Conservation (phyloP, 2,329 filamentous ascomycete species). For the Trichoderma harzianum region DNA sequence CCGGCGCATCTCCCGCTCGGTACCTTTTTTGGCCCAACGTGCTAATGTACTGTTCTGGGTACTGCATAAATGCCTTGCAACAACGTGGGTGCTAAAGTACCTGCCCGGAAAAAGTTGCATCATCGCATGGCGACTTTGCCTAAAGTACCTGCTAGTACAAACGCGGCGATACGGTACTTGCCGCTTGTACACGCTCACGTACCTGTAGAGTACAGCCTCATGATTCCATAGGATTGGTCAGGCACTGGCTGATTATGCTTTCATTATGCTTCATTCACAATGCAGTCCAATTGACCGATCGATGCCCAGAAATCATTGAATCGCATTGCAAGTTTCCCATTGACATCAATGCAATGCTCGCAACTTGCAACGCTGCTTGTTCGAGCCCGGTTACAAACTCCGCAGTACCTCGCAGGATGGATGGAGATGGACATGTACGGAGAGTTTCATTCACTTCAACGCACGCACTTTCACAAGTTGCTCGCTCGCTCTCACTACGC, state of each 20-base stretch:
- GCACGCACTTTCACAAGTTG: neutral
- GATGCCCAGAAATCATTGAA: neutral
- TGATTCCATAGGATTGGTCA: neutral
- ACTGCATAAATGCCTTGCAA: constrained; percentile 14
- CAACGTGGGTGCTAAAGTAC: constrained; percentile 15
- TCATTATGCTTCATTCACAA: neutral
- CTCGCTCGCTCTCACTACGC: neutral
- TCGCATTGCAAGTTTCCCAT: neutral
- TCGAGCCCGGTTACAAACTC: neutral
- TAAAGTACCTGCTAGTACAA: neutral
- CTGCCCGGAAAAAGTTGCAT: neutral
- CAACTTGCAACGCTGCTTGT: neutral
- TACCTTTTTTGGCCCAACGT: neutral
- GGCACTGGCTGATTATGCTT: neutral
- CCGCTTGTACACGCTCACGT: neutral
- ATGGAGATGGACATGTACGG: neutral
- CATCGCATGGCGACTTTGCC: neutral
- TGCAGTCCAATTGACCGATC: neutral
- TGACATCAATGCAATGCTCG: neutral
- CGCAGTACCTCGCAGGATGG: neutral
- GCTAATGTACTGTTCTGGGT: neutral
- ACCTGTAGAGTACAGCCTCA: neutral
- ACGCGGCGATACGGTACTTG: neutral
- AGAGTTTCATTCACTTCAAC: neutral
- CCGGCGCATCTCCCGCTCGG: constrained; percentile 2